These are phyloP conservation scores for Fusarium sambucinum DNA, from an alignment of 2,329 filamentous ascomycete genomes.

Conservation along the genomic window DNA sequence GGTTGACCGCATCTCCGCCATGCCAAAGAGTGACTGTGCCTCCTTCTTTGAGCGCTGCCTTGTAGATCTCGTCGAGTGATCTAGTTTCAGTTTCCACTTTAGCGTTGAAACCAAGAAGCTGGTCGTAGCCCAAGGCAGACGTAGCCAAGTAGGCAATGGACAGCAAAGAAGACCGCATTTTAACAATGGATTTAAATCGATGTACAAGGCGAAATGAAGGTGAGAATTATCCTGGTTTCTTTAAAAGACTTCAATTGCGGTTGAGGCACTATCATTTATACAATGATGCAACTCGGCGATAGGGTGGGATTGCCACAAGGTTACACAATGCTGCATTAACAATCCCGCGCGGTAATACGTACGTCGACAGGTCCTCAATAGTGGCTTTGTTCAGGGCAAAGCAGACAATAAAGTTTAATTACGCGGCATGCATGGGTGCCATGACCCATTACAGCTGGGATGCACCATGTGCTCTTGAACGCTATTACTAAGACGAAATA, in stretches of 20 bases:
- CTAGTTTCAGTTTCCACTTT: not conserved
- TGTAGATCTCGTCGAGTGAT: slow-evolving; percentile 62
- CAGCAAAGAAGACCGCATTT: not conserved
- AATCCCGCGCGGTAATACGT: no score
- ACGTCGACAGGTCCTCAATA: no score
- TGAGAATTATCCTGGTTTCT: not conserved
- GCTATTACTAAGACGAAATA: no score
- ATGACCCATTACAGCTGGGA: no score
- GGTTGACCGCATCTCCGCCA: slow-evolving; percentile 60
- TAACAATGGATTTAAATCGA: rapidly evolving
- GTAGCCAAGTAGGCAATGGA: not conserved
- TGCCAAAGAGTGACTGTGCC: slow-evolving; percentile 61
- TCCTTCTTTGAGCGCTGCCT: slow-evolving; percentile 62
- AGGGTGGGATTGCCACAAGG: no score
- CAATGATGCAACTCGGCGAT: no score
- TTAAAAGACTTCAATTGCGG: rapidly evolving
- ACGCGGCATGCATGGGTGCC: no score
- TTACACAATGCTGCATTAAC: no score
- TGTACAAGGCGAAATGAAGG: not conserved
- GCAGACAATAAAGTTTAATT: no score
- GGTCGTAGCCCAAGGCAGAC: not conserved
- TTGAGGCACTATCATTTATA: not conserved
- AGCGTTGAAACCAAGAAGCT: not conserved
- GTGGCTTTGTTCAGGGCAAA: no score
- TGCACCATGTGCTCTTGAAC: no score